Percentiles rank a stretch among this genome's conserved stretches.
Evolutionary conservation across 2,329 filamentous ascomycete genomes (phyloP).

Genomic region (Exophiala sp.): DNA sequence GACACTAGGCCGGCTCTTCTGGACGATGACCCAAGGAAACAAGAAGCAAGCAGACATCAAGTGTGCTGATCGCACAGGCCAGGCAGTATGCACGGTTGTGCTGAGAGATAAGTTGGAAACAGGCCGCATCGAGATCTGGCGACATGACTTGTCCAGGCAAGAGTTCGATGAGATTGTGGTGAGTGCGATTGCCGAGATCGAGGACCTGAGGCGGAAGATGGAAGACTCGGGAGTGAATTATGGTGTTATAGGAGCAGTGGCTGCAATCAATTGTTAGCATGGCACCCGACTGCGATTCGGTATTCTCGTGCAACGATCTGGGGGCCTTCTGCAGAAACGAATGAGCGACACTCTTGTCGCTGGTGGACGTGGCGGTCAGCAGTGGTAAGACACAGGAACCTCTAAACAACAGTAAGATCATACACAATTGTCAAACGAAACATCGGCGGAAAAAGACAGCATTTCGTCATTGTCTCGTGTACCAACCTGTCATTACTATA

Average conservation of each 20-base stretch:
- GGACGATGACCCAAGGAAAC: neutral
- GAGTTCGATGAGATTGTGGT: constrained; percentile 9
- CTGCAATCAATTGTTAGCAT: too few species aligned
- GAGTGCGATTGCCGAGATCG: constrained; percentile 8
- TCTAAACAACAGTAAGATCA: too few species aligned
- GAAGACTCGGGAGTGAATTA: neutral
- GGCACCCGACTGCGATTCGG: too few species aligned
- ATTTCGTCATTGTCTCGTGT: too few species aligned
- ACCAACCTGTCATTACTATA: constrained; percentile 38
- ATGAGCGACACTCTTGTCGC: too few species aligned
- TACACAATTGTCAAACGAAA: too few species aligned
- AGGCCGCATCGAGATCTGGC: constrained; percentile 6
- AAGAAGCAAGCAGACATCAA: neutral
- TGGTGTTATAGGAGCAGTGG: constrained; percentile 39
- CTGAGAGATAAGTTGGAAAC: neutral
- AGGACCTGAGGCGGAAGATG: constrained; percentile 3
- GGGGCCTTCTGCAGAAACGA: too few species aligned
- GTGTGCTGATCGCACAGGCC: constrained; percentile 3
- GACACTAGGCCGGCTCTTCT: constrained; percentile 1
- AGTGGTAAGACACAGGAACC: too few species aligned
- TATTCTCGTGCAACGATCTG: too few species aligned
- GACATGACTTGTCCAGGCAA: neutral
- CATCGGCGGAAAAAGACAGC: too few species aligned
- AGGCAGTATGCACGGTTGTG: neutral
- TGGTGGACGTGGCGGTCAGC: too few species aligned